Conservation (phyloP, 2,329 filamentous ascomycete genomes). For the Cytospora mali region DNA sequence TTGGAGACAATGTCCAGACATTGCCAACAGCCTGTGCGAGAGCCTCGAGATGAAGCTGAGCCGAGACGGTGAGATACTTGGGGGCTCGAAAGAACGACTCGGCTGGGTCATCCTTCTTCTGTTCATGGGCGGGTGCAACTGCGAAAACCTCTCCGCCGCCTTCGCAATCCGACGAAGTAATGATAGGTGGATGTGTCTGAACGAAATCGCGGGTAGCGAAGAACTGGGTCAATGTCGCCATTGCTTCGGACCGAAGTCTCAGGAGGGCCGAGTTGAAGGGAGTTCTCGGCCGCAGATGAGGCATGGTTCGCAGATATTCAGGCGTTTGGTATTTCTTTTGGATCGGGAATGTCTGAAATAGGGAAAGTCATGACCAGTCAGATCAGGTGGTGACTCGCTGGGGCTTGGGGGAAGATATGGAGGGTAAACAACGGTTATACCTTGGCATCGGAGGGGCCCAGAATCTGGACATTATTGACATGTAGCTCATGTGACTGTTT, state of each 20-base stretch:
- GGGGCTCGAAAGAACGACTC: conserved; percentile 76
- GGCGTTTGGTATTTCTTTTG: conserved; percentile 95
- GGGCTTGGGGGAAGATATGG: not conserved
- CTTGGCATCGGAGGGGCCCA: conserved; percentile 78
- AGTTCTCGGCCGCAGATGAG: conserved; percentile 82
- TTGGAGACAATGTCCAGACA: conserved; percentile 93
- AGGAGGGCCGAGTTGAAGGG: conserved; percentile 80
- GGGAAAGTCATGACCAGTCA: conserved; percentile 20
- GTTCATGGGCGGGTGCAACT: conserved; percentile 51
- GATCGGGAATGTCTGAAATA: conserved; percentile 76
- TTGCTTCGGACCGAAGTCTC: conserved; percentile 79
- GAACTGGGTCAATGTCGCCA: conserved; percentile 72
- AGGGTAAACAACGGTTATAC: conserved; percentile 47
- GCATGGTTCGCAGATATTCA: conserved; percentile 85
- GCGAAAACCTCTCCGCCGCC: conserved; percentile 93
- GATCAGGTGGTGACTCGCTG: conserved; percentile 12
- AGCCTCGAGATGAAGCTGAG: conserved; percentile 92
- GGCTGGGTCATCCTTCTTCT: conserved; percentile 40
- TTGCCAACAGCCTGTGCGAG: conserved; percentile 84
- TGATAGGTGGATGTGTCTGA: conserved; percentile 88
- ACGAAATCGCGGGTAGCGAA: conserved; percentile 73
- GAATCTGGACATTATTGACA: conserved; percentile 66
- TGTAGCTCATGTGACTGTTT: conserved; percentile 81
- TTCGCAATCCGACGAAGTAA: conserved; percentile 97
- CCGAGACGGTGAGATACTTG: conserved; percentile 96